A percentile compares a stretch with the other conserved stretches of the same genome.
Evolutionary conservation across 192 early-diverging fungal genomes (phyloP).

Genomic region (Jimgerdemannia lactiflua): DNA sequence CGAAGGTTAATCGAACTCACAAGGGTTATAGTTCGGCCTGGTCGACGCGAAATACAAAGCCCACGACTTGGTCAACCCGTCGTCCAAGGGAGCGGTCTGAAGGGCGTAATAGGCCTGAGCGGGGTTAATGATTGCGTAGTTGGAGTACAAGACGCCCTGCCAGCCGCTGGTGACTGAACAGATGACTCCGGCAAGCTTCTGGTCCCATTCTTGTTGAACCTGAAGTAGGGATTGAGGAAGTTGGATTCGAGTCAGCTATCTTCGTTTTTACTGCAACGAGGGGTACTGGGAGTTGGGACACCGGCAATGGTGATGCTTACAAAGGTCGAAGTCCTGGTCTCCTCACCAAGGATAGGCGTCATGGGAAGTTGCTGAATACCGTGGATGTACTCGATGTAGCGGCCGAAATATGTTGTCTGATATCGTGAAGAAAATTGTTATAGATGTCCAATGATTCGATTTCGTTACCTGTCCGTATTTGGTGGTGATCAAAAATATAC

Average conservation of each 20-base stretch:
- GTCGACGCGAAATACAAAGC: conserved; percentile 35
- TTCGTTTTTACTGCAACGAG: neutral
- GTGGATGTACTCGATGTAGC: conserved; percentile 32
- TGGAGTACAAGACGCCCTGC: conserved; percentile 26
- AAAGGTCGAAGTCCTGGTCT: conserved; percentile 25
- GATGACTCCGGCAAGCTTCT: conserved; percentile 12
- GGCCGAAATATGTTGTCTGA: conserved; percentile 37
- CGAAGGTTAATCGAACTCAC: neutral
- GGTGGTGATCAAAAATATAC: neutral
- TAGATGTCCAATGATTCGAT: too few relatives aligned
- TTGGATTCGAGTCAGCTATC: neutral
- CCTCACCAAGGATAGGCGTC: conserved; percentile 29
- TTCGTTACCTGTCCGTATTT: too few relatives aligned
- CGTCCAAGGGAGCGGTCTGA: conserved; percentile 19
- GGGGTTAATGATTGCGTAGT: conserved; percentile 32
- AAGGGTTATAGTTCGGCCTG: conserved; percentile 5
- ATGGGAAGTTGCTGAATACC: conserved; percentile 39
- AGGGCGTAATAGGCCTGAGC: conserved; percentile 23
- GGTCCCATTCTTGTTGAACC: conserved; percentile 35
- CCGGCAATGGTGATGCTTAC: conserved; percentile 7
- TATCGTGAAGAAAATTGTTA: too few relatives aligned
- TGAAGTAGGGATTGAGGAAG: neutral
- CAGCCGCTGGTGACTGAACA: conserved; percentile 14
- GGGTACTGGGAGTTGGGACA: neutral
- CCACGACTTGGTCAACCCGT: conserved; percentile 28